phyloP scores from a whole-genome alignment of 73 alveolate genomes.

The Tetrahymena thermophila region DNA sequence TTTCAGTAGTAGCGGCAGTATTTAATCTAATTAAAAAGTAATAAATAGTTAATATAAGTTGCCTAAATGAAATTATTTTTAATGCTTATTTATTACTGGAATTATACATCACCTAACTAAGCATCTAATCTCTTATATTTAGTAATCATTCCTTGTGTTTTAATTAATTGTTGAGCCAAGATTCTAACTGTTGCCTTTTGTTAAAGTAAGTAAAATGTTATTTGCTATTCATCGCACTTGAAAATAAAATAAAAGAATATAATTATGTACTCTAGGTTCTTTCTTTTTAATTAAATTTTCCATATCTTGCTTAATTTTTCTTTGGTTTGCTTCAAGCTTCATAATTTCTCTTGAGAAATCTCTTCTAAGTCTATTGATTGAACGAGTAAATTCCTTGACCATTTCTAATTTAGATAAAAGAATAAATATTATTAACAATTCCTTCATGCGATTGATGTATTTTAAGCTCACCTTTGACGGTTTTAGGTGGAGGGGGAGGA shows the following conservation, averaged over 20 bases:
- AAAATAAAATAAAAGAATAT: not conserved
- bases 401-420: slow-evolving; percentile 5
- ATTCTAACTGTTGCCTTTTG: slow-evolving; percentile 15
- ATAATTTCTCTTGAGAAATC: slow-evolving; percentile 33
- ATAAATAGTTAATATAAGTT: not conserved
- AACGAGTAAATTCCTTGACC: slow-evolving; percentile 41
- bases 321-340: slow-evolving; percentile 35
- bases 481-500: slow-evolving; percentile 38
- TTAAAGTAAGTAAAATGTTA: not conserved
- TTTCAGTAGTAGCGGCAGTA: slow-evolving; percentile 45
- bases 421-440: not conserved
- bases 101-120: slow-evolving; percentile 29
- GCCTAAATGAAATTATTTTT: not conserved
- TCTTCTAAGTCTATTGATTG: slow-evolving; percentile 27
- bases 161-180: slow-evolving; percentile 5
- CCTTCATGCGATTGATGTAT: not conserved
- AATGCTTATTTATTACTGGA: slow-evolving; percentile 2
- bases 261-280: slow-evolving; percentile 23
- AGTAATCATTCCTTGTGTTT: slow-evolving; percentile 11
- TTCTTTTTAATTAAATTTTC: slow-evolving; percentile 22
- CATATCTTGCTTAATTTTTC: slow-evolving; percentile 13
- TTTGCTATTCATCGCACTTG: not conserved
- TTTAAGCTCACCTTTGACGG: slow-evolving; percentile 19
- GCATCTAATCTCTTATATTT: slow-evolving; percentile 43
- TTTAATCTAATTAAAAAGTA: slow-evolving; percentile 1